These are phyloP conservation scores for Lachnellula subtilissima DNA, from an alignment of 2,329 filamentous ascomycete genomes.

Conservation along the genomic window DNA sequence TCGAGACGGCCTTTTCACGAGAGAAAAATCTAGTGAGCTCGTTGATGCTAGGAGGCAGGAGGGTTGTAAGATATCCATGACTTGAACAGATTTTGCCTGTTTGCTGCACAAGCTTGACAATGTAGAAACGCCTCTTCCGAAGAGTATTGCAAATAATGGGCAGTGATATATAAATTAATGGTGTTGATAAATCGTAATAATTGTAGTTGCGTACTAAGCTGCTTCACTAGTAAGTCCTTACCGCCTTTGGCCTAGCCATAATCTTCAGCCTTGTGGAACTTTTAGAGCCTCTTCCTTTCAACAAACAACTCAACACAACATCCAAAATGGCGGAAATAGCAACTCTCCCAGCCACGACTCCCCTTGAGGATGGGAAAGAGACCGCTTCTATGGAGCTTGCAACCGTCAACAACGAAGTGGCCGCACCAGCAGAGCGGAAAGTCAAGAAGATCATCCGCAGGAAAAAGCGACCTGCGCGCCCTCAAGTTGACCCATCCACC, in stretches of 20 bases:
- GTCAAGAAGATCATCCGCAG: conserved; percentile 89
- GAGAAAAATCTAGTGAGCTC: too few relatives aligned
- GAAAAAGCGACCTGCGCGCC: conserved; percentile 83
- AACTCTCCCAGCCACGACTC: conserved; percentile 19
- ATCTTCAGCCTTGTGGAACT: background rate
- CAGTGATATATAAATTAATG: too few relatives aligned
- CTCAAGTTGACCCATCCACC: conserved; percentile 81
- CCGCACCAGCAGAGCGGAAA: conserved; percentile 42
- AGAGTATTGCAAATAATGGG: too few relatives aligned
- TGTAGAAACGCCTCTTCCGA: too few relatives aligned
- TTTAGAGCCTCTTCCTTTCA: background rate
- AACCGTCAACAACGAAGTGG: conserved; percentile 25
- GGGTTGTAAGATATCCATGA: too few relatives aligned
- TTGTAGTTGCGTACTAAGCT: too few relatives aligned
- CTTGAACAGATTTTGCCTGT: too few relatives aligned
- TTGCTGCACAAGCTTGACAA: too few relatives aligned
- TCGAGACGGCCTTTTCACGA: too few relatives aligned
- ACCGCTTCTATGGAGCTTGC: conserved; percentile 23
- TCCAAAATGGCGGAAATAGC: conserved; percentile 14
- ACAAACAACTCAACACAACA: background rate
- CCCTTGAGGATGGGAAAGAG: conserved; percentile 8
- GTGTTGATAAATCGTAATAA: too few relatives aligned
- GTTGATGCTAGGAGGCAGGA: too few relatives aligned
- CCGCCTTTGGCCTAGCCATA: background rate
- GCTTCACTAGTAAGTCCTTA: background rate